Conservation (phyloP, 371 early-diverging fungal genomes). For the Dichotomocladium elegans region DNA sequence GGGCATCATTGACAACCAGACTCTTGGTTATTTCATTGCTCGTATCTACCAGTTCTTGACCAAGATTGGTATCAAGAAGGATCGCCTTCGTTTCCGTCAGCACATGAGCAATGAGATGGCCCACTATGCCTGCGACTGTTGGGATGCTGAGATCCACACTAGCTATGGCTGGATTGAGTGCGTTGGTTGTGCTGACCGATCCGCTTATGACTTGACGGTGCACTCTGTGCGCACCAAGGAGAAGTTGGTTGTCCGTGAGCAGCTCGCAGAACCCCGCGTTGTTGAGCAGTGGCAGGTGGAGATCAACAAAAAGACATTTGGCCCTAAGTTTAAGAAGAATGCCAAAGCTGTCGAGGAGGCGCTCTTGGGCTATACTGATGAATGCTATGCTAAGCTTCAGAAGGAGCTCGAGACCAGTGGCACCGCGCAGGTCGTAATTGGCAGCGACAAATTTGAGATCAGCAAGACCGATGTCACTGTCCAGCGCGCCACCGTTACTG, state of each 20-base stretch:
- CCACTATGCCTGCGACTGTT: conserved; percentile 99
- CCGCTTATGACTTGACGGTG: conserved; percentile 96
- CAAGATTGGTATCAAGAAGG: conserved; percentile 91
- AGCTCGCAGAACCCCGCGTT: conserved; percentile 80
- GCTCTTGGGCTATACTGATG: conserved; percentile 62
- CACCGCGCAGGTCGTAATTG: conserved; percentile 49
- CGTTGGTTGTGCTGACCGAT: conserved; percentile 99
- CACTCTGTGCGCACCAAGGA: conserved; percentile 92
- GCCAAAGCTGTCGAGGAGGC: conserved; percentile 86
- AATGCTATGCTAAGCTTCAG: conserved; percentile 56
- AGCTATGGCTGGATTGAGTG: conserved; percentile 99
- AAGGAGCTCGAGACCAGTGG: conserved; percentile 54
- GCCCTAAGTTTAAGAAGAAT: conserved; percentile 88
- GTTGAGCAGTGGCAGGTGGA: conserved; percentile 79
- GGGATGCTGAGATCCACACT: conserved; percentile 96
- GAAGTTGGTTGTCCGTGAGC: conserved; percentile 91
- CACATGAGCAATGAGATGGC: conserved; percentile 99
- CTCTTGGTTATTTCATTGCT: conserved; percentile 98
- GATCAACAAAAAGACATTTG: conserved; percentile 92
- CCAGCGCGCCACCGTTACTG: conserved; percentile 72
- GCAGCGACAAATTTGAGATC: conserved; percentile 71
- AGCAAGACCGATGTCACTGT: conserved; percentile 71
- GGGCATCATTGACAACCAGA: conserved; percentile 94
- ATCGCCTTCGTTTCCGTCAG: conserved; percentile 96
- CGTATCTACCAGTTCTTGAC: conserved; percentile 93